phyloP scores from a whole-genome alignment of 2,329 filamentous ascomycete species.

The Mollisiaceae sp. region DNA sequence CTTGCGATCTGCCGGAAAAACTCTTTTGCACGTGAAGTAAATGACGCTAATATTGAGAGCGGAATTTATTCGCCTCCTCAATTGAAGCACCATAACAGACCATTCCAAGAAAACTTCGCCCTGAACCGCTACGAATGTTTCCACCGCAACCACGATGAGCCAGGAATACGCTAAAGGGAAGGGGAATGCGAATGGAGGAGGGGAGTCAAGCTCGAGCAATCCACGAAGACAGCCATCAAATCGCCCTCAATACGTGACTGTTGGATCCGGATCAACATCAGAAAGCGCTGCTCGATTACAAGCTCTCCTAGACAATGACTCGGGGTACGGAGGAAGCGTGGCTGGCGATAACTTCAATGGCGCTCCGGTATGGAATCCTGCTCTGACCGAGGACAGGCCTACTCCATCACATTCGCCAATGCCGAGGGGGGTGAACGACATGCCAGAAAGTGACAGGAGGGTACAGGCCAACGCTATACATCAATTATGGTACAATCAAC shows the following conservation, averaged over 20 bases:
- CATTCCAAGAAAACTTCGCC: slow-evolving; percentile 22
- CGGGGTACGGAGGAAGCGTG: slow-evolving; percentile 86
- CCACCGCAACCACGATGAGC: slow-evolving; percentile 55
- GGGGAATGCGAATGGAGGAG: slow-evolving; percentile 43
- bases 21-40: slow-evolving; percentile 21
- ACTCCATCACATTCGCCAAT: slow-evolving; percentile 48
- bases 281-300: slow-evolving; percentile 82
- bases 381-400: slow-evolving; percentile 53
- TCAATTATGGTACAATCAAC: slow-evolving; percentile 94
- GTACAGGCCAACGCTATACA: slow-evolving; percentile 82
- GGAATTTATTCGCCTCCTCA: slow-evolving; percentile 28
- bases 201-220: slow-evolving; percentile 29
- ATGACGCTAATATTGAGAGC: slow-evolving; percentile 29
- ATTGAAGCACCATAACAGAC: slow-evolving; percentile 29
- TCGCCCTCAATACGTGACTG: slow-evolving; percentile 79
- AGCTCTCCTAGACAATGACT: slow-evolving; percentile 83
- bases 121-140: slow-evolving; percentile 30
- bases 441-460: slow-evolving; percentile 66
- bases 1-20: background rate
- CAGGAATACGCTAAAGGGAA: slow-evolving; percentile 63
- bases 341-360: slow-evolving; percentile 62
- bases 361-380: slow-evolving; percentile 50
- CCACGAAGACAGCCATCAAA: slow-evolving; percentile 22
- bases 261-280: slow-evolving; percentile 81
- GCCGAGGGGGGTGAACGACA: slow-evolving; percentile 34